phyloP scores from a whole-genome alignment of 371 early-diverging fungal species.

The Batrachochytrium dendrobatidis region DNA sequence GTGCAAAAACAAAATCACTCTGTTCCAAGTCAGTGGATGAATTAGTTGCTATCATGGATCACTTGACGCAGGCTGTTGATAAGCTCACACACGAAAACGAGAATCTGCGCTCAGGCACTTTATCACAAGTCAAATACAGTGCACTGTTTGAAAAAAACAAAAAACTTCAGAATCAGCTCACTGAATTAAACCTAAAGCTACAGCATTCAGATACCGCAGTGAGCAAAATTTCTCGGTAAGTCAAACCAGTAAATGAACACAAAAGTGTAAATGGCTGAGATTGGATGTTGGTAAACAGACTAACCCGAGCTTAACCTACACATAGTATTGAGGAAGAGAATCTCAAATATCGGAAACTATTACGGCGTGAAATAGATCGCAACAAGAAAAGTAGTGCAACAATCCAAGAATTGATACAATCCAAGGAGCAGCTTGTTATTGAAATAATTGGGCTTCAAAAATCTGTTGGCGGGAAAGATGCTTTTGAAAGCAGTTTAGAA shows the following conservation, averaged over 20 bases:
- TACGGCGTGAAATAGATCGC: constrained; percentile 21
- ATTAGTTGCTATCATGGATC: constrained; percentile 24
- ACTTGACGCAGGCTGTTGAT: constrained; percentile 22
- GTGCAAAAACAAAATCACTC: constrained; percentile 9
- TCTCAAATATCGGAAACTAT: constrained; percentile 19
- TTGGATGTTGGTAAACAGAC: constrained; percentile 5
- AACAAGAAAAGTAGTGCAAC: neutral
- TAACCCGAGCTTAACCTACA: neutral
- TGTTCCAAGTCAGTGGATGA: constrained; percentile 17
- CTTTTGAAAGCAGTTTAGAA: constrained; percentile 2
- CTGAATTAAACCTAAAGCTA: constrained; percentile 12
- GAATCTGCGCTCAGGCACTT: constrained; percentile 10
- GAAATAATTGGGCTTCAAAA: constrained; percentile 17
- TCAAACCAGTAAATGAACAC: neutral
- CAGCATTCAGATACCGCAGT: constrained; percentile 6
- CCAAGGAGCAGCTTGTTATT: constrained; percentile 17
- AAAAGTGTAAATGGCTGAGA: neutral
- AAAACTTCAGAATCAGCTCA: constrained; percentile 19
- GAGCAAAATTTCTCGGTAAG: constrained; percentile 6
- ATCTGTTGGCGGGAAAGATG: constrained; percentile 10
- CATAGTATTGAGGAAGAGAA: constrained; percentile 36
- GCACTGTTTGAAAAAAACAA: constrained; percentile 31
- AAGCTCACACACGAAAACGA: constrained; percentile 24
- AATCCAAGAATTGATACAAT: constrained; percentile 17
- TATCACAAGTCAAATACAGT: constrained; percentile 23